phyloP scores from a whole-genome alignment of 2,329 filamentous ascomycete genomes.

The Pyrenochaeta sp. region DNA sequence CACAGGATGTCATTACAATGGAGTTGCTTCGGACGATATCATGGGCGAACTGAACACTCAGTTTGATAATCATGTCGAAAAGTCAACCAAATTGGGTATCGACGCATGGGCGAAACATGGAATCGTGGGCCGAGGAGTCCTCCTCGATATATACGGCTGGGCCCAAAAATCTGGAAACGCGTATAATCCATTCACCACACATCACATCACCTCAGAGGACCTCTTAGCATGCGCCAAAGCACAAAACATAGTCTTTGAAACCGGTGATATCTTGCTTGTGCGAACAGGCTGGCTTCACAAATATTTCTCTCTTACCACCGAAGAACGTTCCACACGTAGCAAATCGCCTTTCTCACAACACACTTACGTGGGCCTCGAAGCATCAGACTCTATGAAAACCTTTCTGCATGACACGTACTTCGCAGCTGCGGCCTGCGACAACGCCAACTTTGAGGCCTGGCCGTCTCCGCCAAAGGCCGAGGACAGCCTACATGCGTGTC shows the following conservation, averaged over 20 bases:
- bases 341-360: constrained; percentile 20
- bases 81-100: constrained; percentile 33
- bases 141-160: constrained; percentile 60
- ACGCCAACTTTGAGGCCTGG: constrained; percentile 44
- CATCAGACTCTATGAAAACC: constrained; percentile 83
- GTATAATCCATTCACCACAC: constrained; percentile 31
- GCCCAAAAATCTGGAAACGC: constrained; percentile 13
- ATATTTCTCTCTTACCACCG: constrained; percentile 17
- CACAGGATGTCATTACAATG: constrained; percentile 40
- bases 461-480: constrained; percentile 23
- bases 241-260: constrained; percentile 26
- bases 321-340: constrained; percentile 12
- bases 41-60: no score
- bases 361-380: constrained; percentile 70
- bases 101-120: constrained; percentile 60
- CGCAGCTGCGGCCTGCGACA: constrained; percentile 41
- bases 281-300: constrained; percentile 32
- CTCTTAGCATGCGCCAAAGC: constrained; percentile 25
- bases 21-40: constrained; percentile 37
- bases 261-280: constrained; percentile 42
- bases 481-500: constrained; percentile 27
- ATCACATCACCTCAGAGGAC: constrained; percentile 25
- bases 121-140: constrained; percentile 63
- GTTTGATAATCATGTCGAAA: constrained; percentile 23
- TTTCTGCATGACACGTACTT: constrained; percentile 74